A percentile compares a stretch with the other conserved stretches of the same genome.
Conservation (phyloP, 441 rosid genomes). For the Euphorbia corollata region DNA sequence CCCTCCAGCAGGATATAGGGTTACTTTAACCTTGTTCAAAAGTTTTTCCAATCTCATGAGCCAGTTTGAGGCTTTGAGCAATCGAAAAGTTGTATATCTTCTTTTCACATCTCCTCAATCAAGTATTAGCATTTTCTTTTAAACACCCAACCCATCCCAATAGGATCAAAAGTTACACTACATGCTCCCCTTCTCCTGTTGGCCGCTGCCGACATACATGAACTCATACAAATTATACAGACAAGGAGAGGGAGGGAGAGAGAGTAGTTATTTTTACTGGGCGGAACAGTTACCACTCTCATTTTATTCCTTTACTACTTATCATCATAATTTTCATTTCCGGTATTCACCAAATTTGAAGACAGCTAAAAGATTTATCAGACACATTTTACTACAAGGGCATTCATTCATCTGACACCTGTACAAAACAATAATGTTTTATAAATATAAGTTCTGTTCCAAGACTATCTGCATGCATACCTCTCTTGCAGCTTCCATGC, state of each 20-base stretch:
- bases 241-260: not conserved
- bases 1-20: not conserved
- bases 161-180: not conserved
- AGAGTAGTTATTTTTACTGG: not conserved
- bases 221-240: too few species aligned
- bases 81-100: not conserved
- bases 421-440: not conserved
- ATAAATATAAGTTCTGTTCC: not conserved
- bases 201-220: too few species aligned
- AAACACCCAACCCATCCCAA: not conserved
- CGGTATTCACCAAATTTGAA: not conserved
- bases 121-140: not conserved
- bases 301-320: not conserved
- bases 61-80: not conserved
- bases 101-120: not conserved
- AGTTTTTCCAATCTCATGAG: too few species aligned
- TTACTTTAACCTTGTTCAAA: not conserved
- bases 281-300: not conserved
- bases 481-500: slow-evolving; percentile 99
- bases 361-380: not conserved
- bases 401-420: not conserved
- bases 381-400: not conserved
- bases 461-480: slow-evolving; percentile 32
- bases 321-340: not conserved
- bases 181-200: too few species aligned